A percentile compares a stretch with the other conserved stretches of the same genome.
Conservation (phyloP, 1,284 basidiomycete species). For the Tylopilus orsonianus region DNA sequence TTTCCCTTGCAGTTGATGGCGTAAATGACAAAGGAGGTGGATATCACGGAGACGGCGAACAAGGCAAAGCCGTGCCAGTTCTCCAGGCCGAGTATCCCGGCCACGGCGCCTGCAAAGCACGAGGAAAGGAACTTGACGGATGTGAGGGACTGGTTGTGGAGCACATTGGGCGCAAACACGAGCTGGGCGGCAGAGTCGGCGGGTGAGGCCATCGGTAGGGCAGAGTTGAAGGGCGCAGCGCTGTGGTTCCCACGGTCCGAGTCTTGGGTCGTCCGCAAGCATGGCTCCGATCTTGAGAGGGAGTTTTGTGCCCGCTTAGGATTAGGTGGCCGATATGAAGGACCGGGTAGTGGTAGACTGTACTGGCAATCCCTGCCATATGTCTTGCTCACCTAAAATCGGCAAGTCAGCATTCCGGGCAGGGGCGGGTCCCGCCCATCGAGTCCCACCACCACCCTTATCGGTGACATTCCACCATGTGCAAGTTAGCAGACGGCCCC, state of each 20-base stretch:
- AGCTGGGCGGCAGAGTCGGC: conserved; percentile 57
- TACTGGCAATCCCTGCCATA: too few species aligned
- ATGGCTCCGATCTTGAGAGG: too few species aligned
- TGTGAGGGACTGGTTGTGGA: conserved; percentile 63
- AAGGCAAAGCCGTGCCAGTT: conserved; percentile 81
- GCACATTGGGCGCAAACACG: conserved; percentile 70
- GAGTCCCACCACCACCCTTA: not conserved
- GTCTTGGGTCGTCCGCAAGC: conserved; percentile 2
- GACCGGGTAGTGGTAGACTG: too few species aligned
- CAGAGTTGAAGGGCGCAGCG: not conserved
- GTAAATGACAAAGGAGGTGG: conserved; percentile 65
- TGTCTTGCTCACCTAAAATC: not conserved
- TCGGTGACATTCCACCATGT: conserved; percentile 27
- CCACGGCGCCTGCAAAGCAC: conserved; percentile 80
- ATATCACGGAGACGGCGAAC: conserved; percentile 66
- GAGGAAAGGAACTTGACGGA: conserved; percentile 76
- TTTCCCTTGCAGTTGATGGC: conserved; percentile 68
- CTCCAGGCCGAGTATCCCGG: conserved; percentile 83
- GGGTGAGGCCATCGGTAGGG: conserved; percentile 30
- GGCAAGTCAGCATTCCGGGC: conserved; percentile 3
- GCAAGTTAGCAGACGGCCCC: conserved; percentile 18
- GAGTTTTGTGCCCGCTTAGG: too few species aligned
- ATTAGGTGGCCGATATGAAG: too few species aligned
- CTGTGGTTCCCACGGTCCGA: conserved; percentile 12
- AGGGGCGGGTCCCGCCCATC: not conserved